Evolutionary conservation across 1,284 basidiomycete species (phyloP), one percentile per base, ranked within the genome.

Genomic region (Ustilago shanxiensis): DNA sequence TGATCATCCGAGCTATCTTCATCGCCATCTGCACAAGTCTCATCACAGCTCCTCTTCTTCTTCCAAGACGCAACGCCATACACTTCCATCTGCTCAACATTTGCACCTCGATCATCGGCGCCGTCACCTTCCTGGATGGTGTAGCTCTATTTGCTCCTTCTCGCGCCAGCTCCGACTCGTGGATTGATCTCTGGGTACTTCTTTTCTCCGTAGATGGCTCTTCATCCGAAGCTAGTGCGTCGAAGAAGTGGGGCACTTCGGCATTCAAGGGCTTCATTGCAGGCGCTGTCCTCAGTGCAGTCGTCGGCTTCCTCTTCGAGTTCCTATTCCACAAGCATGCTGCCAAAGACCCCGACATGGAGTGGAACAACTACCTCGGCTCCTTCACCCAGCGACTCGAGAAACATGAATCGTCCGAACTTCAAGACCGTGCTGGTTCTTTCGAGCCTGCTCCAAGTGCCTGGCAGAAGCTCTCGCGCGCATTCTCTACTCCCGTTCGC

Each of bases 241-340:
- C 68, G 3, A 59, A 63, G 20, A 69, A 70, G 45, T 83, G 82
- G 82, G 80, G 80, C 11, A 63, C 77, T 3, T 62, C 71, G 4
- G 71, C 68, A 2, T 83, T 83, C 73, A 83, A 83, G 28, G 82
- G 79, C 37, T 79, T 75, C 60, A 81, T 83, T 44, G 82, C 82
- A 14, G 82, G 77, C 18, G 66, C 80, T 35, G 65, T 83, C 3
- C 58, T 82, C 1, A 69, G 72, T 6, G 47, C 70, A 2, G 31
- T 81, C 2, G 47, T 82, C n/a, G 76, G 79, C 11, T 76, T 75
- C 53, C 10, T 66, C 22, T 81, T 83, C 59, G 78, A 83, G 37
- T 59, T 75, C 26, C 29, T 81, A 52, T 66, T 83, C 60, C 77
- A 82, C 60, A 64, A 59, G 44, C 70, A 75, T 56, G 69, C 79